Base-by-base conservation (phyloP, 768 basidiomycete genomes). In the Trametes meyenii region DNA sequence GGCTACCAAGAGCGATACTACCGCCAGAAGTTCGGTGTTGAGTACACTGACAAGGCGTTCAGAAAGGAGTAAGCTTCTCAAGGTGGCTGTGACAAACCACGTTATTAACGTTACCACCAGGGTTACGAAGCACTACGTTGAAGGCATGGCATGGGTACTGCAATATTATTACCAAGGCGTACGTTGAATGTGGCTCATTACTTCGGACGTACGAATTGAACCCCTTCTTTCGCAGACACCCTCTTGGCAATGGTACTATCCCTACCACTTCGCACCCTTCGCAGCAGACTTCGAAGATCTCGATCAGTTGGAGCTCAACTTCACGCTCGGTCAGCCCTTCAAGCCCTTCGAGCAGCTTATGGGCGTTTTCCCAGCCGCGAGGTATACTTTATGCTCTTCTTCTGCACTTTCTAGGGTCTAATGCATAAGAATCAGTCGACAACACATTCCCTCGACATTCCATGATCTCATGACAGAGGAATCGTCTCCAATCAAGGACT, bases 171-270 rank as follows among this genome's bases (percentile, higher is more conserved):
- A 98, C 72, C 96, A 98, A 82, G 97, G 97, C 69, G 95, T 97
- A 74, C 63, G 86, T 75, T 23, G n/a, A n/a, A n/a, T n/a, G n/a
- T n/a, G n/a, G n/a, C n/a, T n/a, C n/a, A n/a, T n/a, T n/a, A n/a
- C n/a, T n/a, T n/a, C n/a, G n/a, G n/a, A n/a, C n/a, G n/a, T n/a
- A n/a, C n/a, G 53, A 36, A 11, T n/a, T 61, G 63, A 71, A 36
- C 70, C 69, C 50, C 63, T 19, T 63, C 52, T n/a, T 52, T 46
- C 6, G 16, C 24, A 72, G 93, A 86, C 92, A 8, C 91, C 92
- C 3, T 97, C 96, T 2, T 98, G 96, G 96, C 87, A 95, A 70
- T 99, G 97, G 97, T 99, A 90, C 77, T 98, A 98, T 73, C 97
- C 97, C 1, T 96, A 90, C 70, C 97, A 99, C 75, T 99, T 97